phyloP scores from a whole-genome alignment of 2,329 filamentous ascomycete genomes.

The Cytospora leucostoma region DNA sequence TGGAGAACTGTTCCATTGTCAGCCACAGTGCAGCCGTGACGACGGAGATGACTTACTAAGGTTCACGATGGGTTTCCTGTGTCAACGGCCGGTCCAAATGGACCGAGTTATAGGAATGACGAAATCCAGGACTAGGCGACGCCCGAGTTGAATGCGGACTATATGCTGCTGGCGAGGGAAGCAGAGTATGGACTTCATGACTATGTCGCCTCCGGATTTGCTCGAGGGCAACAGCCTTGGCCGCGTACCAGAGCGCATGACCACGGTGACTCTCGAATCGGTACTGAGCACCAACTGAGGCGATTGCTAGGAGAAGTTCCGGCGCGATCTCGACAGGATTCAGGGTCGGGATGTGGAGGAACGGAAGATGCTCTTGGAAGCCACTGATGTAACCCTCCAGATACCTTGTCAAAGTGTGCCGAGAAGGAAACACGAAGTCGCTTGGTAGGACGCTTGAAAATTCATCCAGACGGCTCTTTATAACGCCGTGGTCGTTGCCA shows the following conservation, averaged over 20 bases:
- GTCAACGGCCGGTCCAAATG: constrained; percentile 59
- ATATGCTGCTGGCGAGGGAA: constrained; percentile 59
- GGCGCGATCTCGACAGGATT: constrained; percentile 64
- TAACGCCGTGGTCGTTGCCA: constrained; percentile 54
- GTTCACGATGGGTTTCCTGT: constrained; percentile 60
- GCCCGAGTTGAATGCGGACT: constrained; percentile 62
- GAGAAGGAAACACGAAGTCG: constrained; percentile 68
- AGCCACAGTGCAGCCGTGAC: neutral
- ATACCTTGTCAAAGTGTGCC: constrained; percentile 68
- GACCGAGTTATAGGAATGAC: constrained; percentile 60
- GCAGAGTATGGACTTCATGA: constrained; percentile 56
- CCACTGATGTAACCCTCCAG: constrained; percentile 70
- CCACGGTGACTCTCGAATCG: constrained; percentile 61
- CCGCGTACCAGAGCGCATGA: constrained; percentile 63
- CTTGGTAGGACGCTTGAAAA: constrained; percentile 61
- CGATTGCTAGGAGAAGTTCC: constrained; percentile 67
- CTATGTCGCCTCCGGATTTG: constrained; percentile 60
- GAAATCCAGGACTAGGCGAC: constrained; percentile 58
- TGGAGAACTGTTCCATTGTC: constrained; percentile 46
- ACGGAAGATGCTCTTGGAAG: constrained; percentile 61
- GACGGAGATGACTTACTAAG: constrained; percentile 51
- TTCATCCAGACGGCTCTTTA: constrained; percentile 61
- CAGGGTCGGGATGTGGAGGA: constrained; percentile 69
- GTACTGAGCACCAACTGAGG: constrained; percentile 69
- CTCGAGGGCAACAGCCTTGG: constrained; percentile 58